These are phyloP conservation scores for Talaromyces sp. DNA, from an alignment of 2,329 filamentous ascomycete species.

Conservation along the genomic window DNA sequence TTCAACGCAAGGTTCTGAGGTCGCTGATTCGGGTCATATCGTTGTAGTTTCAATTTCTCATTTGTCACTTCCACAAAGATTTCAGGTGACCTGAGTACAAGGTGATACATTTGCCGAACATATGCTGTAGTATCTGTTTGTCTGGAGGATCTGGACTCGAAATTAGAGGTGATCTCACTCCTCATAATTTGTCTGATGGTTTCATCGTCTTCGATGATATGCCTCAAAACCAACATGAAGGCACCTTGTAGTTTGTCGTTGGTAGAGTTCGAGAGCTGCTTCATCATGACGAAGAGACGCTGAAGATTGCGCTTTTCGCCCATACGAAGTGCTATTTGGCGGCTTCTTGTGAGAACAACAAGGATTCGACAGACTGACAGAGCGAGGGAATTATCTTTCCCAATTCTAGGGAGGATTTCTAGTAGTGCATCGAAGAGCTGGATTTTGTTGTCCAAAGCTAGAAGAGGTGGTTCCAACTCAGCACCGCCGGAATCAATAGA, in stretches of 20 bases:
- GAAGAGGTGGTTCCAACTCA: constrained; percentile 53
- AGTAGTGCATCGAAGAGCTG: constrained; percentile 71
- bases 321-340: constrained; percentile 66
- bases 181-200: constrained; percentile 88
- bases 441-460: constrained; percentile 61
- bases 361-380: constrained; percentile 77
- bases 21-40: constrained; percentile 53
- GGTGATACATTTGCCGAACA: constrained; percentile 68
- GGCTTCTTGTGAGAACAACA: constrained; percentile 78
- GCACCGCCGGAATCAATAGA: constrained; percentile 47
- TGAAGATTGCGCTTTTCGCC: constrained; percentile 87
- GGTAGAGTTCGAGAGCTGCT: constrained; percentile 75
- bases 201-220: constrained; percentile 90
- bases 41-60: constrained; percentile 69
- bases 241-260: constrained; percentile 68
- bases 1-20: constrained; percentile 51
- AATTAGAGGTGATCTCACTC: constrained; percentile 74
- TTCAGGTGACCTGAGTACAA: constrained; percentile 74
- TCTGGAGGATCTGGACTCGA: constrained; percentile 55
- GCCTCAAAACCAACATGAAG: constrained; percentile 81
- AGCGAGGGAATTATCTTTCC: constrained; percentile 79
- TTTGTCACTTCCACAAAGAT: constrained; percentile 84
- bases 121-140: constrained; percentile 66
- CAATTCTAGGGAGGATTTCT: constrained; percentile 75
- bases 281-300: constrained; percentile 88